Percentiles rank a stretch among this genome's conserved stretches.
phyloP scores from a whole-genome alignment of 2,329 filamentous ascomycete species.

The Trichoderma sp. region DNA sequence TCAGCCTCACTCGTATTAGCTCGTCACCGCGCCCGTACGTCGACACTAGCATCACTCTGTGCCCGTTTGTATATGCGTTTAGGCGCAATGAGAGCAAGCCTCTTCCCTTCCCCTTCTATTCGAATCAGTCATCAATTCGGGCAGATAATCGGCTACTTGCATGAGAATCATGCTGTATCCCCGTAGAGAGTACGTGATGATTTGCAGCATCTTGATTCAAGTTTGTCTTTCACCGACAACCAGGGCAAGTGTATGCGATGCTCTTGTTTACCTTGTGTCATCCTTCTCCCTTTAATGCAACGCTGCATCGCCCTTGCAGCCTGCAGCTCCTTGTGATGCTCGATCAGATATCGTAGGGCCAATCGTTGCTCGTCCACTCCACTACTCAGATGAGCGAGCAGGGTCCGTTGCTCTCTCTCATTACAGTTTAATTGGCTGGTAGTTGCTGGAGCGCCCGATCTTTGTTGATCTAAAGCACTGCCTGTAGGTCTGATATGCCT shows the following conservation, averaged over 20 bases:
- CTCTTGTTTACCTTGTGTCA: background rate
- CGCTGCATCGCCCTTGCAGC: background rate
- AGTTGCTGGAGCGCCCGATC: background rate
- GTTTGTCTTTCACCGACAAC: background rate
- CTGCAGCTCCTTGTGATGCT: conserved; percentile 2
- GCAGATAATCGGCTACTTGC: background rate
- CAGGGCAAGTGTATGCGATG: background rate
- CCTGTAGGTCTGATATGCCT: background rate
- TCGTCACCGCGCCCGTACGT: background rate
- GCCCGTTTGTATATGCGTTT: background rate
- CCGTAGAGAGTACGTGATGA: background rate
- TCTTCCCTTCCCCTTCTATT: background rate
- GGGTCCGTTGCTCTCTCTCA: background rate
- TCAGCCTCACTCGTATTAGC: conserved; percentile 8
- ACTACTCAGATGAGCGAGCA: background rate
- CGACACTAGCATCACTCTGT: background rate
- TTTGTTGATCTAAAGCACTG: background rate
- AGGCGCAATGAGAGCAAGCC: background rate
- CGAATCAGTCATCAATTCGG: background rate
- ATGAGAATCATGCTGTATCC: background rate
- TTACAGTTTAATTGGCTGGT: background rate
- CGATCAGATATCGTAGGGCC: background rate
- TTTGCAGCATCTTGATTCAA: background rate
- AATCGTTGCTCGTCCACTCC: background rate
- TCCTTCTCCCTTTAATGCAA: background rate